Evolutionary conservation across 202 grass and related monocot genomes (phyloP).

Genomic region (Panicum virgatum): DNA sequence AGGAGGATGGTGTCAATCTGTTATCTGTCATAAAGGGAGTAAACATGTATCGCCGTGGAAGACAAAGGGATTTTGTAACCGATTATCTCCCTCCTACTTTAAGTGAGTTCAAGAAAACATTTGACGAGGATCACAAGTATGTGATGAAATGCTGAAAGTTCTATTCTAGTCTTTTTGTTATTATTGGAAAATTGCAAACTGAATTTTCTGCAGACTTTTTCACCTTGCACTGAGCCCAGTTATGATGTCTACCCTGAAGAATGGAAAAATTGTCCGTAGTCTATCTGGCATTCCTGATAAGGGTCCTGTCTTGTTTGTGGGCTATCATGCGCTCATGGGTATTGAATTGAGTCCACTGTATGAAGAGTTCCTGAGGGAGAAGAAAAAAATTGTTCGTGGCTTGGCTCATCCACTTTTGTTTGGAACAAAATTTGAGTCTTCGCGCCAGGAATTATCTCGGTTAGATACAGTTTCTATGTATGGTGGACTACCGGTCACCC

Average conservation of each 20-base stretch:
- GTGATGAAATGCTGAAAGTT: conserved; percentile 1
- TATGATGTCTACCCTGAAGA: conserved; percentile 69
- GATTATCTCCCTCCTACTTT: conserved; percentile 78
- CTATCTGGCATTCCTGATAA: conserved; percentile 73
- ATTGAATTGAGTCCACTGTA: conserved; percentile 69
- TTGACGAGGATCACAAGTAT: conserved; percentile 63
- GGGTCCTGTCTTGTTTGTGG: conserved; percentile 85
- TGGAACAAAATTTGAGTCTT: conserved; percentile 46
- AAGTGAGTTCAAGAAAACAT: conserved; percentile 81
- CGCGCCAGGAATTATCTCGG: conserved; percentile 45
- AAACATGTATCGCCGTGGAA: conserved; percentile 69
- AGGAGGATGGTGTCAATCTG: conserved; percentile 91
- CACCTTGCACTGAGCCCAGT: conserved; percentile 68
- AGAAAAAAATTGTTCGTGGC: conserved; percentile 63
- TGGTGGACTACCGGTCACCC: conserved; percentile 68
- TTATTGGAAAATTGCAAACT: not conserved
- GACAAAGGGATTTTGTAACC: conserved; percentile 59
- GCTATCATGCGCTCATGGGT: conserved; percentile 79
- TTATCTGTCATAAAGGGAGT: conserved; percentile 77
- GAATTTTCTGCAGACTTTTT: conserved; percentile 58
- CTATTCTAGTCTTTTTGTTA: not conserved
- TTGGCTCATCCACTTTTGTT: conserved; percentile 77
- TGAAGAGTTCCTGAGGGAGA: conserved; percentile 76
- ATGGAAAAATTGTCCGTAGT: conserved; percentile 68
- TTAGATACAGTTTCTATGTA: conserved; percentile 60